Base-by-base conservation (phyloP, 805 yeast species). In the Ogataea nitratoaversa region DNA sequence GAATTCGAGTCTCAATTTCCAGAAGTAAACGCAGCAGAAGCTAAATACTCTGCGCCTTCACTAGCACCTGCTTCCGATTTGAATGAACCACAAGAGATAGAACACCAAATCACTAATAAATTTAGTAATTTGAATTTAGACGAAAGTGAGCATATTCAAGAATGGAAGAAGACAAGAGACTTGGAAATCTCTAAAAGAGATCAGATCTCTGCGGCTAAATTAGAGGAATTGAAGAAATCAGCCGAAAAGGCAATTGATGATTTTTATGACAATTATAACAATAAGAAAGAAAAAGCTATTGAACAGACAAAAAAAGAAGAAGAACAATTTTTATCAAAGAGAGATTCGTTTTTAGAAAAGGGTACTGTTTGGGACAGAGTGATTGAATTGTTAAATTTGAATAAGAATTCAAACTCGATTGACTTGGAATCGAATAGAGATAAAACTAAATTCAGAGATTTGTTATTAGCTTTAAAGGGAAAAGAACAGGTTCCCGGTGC, bases 261-360 rank as follows among this genome's bases (percentile, higher is more conserved):
- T 48, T 91, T 91, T 63, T 91, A 91, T 63, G 95, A 87, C 53
- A 82, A 82, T 57, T 91, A 91, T 71, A 89, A 87, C 67, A 70
- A 73, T 57, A 90, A 90, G 68, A 84, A 80, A 63, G 91, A 87
- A 38, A 74, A 74, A 49, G 76, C 79, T 37, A 67, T 81, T 41
- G 80, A 76, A 44, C 72, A 74, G 43, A 82, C 85, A 11, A 70
- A 72, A 58, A 68, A 70, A 37, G 93, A 84, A 51, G 86, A 87
- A 52, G 79, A 76, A 49, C 78, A 76, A 44, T 89, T 83, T 59
- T 60, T 85, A 46, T 77, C 73, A 41, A 79, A 83, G 54, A 81
- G 93, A 59, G 96, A 89, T 59, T 73, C 74, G 23, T 79, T 65
- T 57, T 74, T 73, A 62, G 57, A 66, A 56, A 41, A 70, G 54